phyloP scores from a whole-genome alignment of 345 rosid genomes.

The Eucalyptus urophylla region DNA sequence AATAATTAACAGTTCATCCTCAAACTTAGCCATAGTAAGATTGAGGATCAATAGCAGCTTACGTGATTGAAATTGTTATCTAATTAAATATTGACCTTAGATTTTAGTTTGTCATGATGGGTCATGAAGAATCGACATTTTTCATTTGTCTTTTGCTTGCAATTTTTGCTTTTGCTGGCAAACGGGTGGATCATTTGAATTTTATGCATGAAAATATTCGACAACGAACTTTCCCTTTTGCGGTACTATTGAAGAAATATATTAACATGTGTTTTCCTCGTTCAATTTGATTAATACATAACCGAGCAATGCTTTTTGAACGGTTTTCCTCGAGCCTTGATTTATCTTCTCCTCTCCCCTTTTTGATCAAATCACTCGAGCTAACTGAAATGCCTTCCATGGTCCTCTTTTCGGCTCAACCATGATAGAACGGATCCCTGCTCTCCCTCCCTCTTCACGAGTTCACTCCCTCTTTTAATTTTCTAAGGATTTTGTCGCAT shows the following conservation, averaged over 20 bases:
- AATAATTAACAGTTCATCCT: neutral
- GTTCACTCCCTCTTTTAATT: neutral
- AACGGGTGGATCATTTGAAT: fast-evolving
- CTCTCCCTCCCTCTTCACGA: neutral
- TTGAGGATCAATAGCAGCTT: neutral
- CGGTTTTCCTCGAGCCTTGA: too few relatives aligned
- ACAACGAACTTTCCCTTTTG: neutral
- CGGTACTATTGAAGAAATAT: neutral
- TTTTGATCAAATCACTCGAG: neutral
- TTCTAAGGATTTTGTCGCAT: too few relatives aligned
- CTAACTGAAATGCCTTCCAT: fast-evolving
- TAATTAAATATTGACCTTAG: fast-evolving
- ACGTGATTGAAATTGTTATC: neutral
- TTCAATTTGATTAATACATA: neutral
- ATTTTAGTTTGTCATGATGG: neutral
- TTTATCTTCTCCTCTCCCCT: too few relatives aligned
- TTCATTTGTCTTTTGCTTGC: neutral
- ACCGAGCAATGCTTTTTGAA: neutral
- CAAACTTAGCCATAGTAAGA: neutral
- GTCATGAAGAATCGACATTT: fast-evolving
- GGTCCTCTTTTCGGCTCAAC: neutral
- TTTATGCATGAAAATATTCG: fast-evolving
- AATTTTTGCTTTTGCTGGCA: fast-evolving
- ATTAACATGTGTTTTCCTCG: neutral
- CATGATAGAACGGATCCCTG: neutral